These are phyloP conservation scores for Excoecaria agallocha DNA, from an alignment of 345 rosid genomes.

Conservation along the genomic window DNA sequence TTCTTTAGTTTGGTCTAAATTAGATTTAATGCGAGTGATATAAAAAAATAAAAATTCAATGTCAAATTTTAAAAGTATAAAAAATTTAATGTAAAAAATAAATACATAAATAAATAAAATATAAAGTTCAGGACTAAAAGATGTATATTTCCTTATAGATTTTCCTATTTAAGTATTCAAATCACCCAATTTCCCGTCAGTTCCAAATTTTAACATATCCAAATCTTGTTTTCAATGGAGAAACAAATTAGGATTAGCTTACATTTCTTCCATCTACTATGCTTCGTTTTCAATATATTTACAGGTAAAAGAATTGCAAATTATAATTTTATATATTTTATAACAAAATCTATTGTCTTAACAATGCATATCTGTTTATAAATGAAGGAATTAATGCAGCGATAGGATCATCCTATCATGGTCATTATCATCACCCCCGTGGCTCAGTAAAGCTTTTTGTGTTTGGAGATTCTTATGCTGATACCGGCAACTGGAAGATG, in stretches of 20 bases:
- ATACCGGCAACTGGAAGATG: constrained; percentile 53
- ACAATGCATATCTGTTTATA: not conserved
- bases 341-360: no score
- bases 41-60: no score
- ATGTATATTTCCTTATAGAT: no score
- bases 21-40: no score
- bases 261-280: not conserved
- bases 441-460: constrained; percentile 45
- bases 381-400: not conserved
- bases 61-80: no score
- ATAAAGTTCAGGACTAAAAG: no score
- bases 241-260: not conserved
- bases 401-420: not conserved
- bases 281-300: not conserved
- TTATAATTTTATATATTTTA: not conserved
- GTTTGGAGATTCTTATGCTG: constrained; percentile 72
- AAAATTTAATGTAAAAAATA: no score
- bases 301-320: not conserved
- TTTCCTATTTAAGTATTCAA: no score
- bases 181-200: no score
- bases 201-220: no score
- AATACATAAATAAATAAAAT: no score
- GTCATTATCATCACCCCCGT: not conserved
- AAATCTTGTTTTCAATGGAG: not conserved
- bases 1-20: no score